phyloP scores from a whole-genome alignment of 345 rosid species.

The Zanthoxylum bungeanum region DNA sequence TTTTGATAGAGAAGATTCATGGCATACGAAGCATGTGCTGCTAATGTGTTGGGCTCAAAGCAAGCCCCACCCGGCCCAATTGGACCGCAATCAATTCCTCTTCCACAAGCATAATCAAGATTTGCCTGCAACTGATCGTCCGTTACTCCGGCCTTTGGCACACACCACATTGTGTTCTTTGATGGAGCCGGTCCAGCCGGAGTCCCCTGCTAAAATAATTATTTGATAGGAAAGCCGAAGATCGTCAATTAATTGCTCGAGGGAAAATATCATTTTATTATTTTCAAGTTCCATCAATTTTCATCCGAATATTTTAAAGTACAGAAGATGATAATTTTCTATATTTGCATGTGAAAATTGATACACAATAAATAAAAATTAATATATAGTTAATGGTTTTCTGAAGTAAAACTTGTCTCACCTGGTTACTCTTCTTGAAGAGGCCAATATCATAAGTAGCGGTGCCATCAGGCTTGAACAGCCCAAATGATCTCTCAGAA shows the following conservation, averaged over 20 bases:
- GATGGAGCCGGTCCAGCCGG: conserved; percentile 32
- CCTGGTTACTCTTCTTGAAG: conserved; percentile 43
- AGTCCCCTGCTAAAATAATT: conserved; percentile 14
- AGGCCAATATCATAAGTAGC: conserved; percentile 80
- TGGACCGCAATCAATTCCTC: conserved; percentile 64
- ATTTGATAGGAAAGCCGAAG: neutral
- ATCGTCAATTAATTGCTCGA: too few relatives aligned
- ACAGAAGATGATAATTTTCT: too few relatives aligned
- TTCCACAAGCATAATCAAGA: conserved; percentile 81
- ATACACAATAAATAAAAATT: too few relatives aligned
- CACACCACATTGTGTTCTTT: conserved; percentile 54
- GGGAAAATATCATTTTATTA: too few relatives aligned
- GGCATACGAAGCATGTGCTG: conserved; percentile 81
- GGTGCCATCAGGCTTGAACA: conserved; percentile 71
- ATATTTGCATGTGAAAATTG: too few relatives aligned
- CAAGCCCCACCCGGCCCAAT: conserved; percentile 88
- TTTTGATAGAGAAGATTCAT: conserved; percentile 79
- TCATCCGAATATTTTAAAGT: too few relatives aligned
- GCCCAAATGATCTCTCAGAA: conserved; percentile 71
- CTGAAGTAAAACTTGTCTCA: conserved; percentile 12
- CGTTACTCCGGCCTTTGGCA: conserved; percentile 53
- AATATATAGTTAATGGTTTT: too few relatives aligned
- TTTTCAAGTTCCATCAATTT: too few relatives aligned
- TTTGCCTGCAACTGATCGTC: conserved; percentile 60
- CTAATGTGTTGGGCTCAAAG: conserved; percentile 66